Evolutionary conservation across 495 filamentous ascomycete species (phyloP), one percentile per base, ranked within the genome.

Genomic region (Apodospora peruviana): DNA sequence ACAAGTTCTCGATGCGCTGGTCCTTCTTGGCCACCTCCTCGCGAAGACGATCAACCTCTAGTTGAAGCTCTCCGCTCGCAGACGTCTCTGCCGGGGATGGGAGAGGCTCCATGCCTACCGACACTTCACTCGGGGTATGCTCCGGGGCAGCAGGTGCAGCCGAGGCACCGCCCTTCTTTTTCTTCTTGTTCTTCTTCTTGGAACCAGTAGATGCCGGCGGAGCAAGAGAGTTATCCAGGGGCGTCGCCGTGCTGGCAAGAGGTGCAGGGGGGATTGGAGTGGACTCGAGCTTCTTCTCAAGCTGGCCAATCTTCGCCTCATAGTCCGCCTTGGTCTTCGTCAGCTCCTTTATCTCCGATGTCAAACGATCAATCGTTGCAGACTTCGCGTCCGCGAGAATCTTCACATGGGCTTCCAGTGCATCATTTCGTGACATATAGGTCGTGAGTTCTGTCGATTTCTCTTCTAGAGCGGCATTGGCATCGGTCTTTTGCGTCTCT

Each of bases 131-230:
- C 16, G 51, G 24, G 12, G 58, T 43, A 27, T 48, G 25, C 27
- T 63, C 64, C 0, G 47, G 2, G 8, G 45, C 40, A 27, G 58
- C 27, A 5, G 45, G 40, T 10, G 71, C 39, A 38, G 49, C 43
- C 12, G 57, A 41, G 4, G 48, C 45, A 3, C 71, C 42, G 39
- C 65, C 72, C 34, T 80, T 83, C 75, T 89, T 95, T 77, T 93
- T 95, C 75, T 91, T 95, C 64, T 91, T 93, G 43, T 83, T 87
- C 40, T 87, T 93, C 60, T 88, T 95, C 72, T 90, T 93, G 64
- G 85, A 89, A 17, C 67, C 65, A 4, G n/a, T 53, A 0, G 60
- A 19, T 10, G 59, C 38, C 18, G 68, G 44, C 4, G 55, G 42
- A 11, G 53, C 48, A 20, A 48, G 43, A 4, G 41, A 29, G 25